Percentiles rank a stretch among this genome's conserved stretches.
phyloP scores from a whole-genome alignment of 106 monocot genomes.

The Dendrobium huoshanense region DNA sequence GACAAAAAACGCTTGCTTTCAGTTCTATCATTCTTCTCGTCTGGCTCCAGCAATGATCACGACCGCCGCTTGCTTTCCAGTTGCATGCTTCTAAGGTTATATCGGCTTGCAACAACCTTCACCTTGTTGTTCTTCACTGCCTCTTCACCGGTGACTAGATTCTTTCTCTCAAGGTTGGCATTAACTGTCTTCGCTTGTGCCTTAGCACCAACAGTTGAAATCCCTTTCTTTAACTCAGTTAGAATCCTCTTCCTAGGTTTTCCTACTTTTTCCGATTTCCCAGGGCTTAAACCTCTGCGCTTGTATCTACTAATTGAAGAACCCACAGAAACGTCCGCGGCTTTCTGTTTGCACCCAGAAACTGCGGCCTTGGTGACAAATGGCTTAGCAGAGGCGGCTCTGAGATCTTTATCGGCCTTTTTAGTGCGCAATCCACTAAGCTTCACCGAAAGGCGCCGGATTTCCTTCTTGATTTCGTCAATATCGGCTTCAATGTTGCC shows the following conservation, averaged over 20 bases:
- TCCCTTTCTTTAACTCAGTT: constrained; percentile 19
- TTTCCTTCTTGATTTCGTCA: constrained; percentile 50
- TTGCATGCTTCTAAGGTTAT: constrained; percentile 31
- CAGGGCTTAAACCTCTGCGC: constrained; percentile 9
- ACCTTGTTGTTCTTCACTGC: constrained; percentile 20
- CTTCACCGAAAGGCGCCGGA: constrained; percentile 34
- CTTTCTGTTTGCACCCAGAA: constrained; percentile 9
- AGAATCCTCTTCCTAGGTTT: no score
- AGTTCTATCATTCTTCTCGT: background rate
- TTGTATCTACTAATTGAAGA: background rate
- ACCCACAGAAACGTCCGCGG: background rate
- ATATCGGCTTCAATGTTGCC: constrained; percentile 62
- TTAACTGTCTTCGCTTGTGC: constrained; percentile 11
- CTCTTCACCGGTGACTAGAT: constrained; percentile 10
- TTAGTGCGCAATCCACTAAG: constrained; percentile 41
- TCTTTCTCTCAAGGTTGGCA: constrained; percentile 4
- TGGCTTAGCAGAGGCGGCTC: constrained; percentile 11
- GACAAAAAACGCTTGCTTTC: background rate
- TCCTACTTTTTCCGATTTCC: no score
- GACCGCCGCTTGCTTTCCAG: constrained; percentile 44
- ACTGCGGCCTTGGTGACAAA: no score
- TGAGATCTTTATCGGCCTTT: constrained; percentile 38
- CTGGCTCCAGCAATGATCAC: constrained; percentile 53
- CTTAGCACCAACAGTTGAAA: constrained; percentile 29
- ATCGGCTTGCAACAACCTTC: constrained; percentile 66